Evolutionary conservation across 2,329 filamentous ascomycete species (phyloP), one percentile per base, ranked within the genome.

Genomic region (Sporothrix schenckii): DNA sequence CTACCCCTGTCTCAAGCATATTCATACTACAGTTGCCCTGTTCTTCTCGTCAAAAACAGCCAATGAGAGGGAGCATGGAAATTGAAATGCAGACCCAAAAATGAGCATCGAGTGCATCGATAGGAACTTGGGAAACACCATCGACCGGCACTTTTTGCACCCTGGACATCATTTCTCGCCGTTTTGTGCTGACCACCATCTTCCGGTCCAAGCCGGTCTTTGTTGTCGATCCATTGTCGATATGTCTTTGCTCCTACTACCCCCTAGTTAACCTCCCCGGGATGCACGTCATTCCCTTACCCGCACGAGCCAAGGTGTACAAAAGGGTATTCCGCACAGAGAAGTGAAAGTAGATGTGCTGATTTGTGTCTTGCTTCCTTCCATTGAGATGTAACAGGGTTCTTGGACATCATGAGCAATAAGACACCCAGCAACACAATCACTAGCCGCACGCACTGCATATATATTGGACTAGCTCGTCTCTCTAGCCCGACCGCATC

Each of bases 361-460:
- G 24, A 34, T 24, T 65, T 27, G 14, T 53, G 13, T 66, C 58
- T 61, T 27, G 58, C 7, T 6, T 60, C 19, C 4, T 41, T 47
- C 19, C 39, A 30, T 47, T n/a, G 10, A 1, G n/a, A n/a, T n/a
- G 39, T 10, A 10, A 14, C 24, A 24, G 11, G 39, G 10, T 63
- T 39, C 21, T 39, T 39, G 39, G 39, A 1, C n/a, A n/a, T 24
- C 27, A 19, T 7, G 16, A 39, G 14, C 53, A 56, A 10, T 14
- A 44, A 44, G 11, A 27, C 52, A 21, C 30, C 54, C 30, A 60
- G 54, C 44, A 44, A 9, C 41, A 14, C 6, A 34, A 34, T 34
- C 41, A 44, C 41, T 13, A 66, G 63, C 63, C 63, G 63, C 63
- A 66, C 14, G 7, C 63, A 24, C 63, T 39, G 47, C 63, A 66